Base-by-base conservation (phyloP, 176 grass and related monocot genomes). In the Ensete glaucum region DNA sequence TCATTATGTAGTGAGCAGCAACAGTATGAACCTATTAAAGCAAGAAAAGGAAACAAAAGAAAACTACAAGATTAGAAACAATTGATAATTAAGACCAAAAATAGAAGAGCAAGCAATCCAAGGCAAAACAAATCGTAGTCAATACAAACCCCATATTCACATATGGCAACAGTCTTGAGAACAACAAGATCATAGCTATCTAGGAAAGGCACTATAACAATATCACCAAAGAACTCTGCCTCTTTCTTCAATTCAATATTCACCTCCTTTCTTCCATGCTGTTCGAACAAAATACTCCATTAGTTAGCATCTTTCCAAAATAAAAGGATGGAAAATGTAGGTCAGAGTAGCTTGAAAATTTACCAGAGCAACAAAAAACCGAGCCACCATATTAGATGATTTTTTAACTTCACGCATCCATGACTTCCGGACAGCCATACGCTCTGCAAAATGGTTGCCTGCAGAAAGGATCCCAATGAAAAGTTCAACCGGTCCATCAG, bases 1-100 rank as follows among this genome's bases (percentile, higher is more conserved):
- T 97, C 93, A 97, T 97, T 81, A 97, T 89, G 77, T 92, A 92
- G 79, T 67, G 86, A 17, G 93, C 87, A 62, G 93, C 90, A 48
- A 88, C 79, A 25, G 79, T 81, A 79, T 1, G 72, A 73, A 88
- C 85, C 93, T 96, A 78, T 63, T 3, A 80, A 23, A 73, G 64
- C 11, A 79, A 68, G 65, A 67, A 29, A 29, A 15, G 65, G 26
- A 15, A 29, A 29, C 24, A 6, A 12, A 6, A 25, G 9, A 29
- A 14, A 68, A 68, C 13, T 24, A 68, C 8, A 27, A 14, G 22
- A 25, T 11, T 29, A 10, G 13, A 14, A 68, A 43, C 43, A 62
- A 62, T 62, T n/a, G 20, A 62, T 8, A 17, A 19, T n/a, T 62
- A 62, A 17, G 20, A 62, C 57, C 57, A 12, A 62, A 58, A 58